Conservation (phyloP, 345 rosid genomes). For the Melastoma malabathricum region DNA sequence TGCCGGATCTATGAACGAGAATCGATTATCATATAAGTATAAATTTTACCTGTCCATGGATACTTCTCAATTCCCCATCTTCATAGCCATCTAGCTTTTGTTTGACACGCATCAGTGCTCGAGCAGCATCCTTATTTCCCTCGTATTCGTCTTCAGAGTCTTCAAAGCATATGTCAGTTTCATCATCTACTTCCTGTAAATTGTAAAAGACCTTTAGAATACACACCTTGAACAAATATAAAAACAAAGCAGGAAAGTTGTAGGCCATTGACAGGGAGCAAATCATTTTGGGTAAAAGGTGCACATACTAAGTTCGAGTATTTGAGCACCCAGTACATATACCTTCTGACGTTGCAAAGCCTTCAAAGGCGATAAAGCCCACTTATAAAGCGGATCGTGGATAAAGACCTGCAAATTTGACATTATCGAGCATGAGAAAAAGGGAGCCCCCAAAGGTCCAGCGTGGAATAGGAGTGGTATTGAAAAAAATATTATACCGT, state of each 20-base stretch:
- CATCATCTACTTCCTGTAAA: slow-evolving; percentile 57
- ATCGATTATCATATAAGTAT: not conserved
- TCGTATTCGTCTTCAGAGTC: slow-evolving; percentile 54
- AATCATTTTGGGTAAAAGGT: too few species aligned
- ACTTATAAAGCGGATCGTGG: slow-evolving; percentile 94
- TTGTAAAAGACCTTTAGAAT: not conserved
- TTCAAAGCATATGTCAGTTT: slow-evolving; percentile 52
- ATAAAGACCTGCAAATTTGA: slow-evolving; percentile 85
- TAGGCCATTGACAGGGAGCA: too few species aligned
- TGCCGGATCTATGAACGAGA: too few species aligned
- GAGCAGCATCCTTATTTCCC: slow-evolving; percentile 91
- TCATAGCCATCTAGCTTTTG: slow-evolving; percentile 96
- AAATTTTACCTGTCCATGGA: slow-evolving; percentile 70
- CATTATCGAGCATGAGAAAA: too few species aligned
- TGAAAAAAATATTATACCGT: too few species aligned
- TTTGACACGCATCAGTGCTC: slow-evolving; percentile 89
- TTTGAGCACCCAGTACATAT: not conserved
- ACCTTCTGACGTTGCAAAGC: slow-evolving; percentile 99
- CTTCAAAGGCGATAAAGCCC: slow-evolving; percentile 94
- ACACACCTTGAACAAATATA: not conserved
- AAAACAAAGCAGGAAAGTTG: not conserved
- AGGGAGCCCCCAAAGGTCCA: too few species aligned
- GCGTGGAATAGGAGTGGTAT: too few species aligned
- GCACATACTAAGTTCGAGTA: not conserved
- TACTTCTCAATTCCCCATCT: slow-evolving; percentile 88